These are phyloP conservation scores for Hypomontagnella submonticulosa DNA, from an alignment of 495 filamentous ascomycete genomes.

Conservation along the genomic window DNA sequence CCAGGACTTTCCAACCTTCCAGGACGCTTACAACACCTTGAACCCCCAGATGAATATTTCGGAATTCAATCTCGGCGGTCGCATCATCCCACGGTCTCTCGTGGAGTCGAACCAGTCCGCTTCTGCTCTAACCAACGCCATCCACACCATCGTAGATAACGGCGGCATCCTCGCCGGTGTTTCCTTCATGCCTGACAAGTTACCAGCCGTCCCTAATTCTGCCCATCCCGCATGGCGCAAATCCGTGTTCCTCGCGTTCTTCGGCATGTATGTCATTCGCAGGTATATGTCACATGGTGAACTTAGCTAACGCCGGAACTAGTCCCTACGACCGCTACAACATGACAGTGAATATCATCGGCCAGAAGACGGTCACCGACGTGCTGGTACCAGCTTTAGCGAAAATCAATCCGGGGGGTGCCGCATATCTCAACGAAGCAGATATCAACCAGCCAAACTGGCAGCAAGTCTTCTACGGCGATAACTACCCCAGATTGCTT, in stretches of 20 bases:
- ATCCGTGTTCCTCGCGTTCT: too few relatives aligned
- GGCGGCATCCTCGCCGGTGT: too few relatives aligned
- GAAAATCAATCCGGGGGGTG: conserved; percentile 47
- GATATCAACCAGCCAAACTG: conserved; percentile 43
- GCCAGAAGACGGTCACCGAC: conserved; percentile 61
- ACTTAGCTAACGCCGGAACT: too few relatives aligned
- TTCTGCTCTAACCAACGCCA: conserved; percentile 57
- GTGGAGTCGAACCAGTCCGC: conserved; percentile 55
- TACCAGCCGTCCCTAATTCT: too few relatives aligned
- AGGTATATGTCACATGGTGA: too few relatives aligned
- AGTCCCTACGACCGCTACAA: too few relatives aligned
- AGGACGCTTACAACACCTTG: conserved; percentile 10
- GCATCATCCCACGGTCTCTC: conserved; percentile 64
- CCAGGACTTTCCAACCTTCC: too few relatives aligned
- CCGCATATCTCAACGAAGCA: conserved; percentile 60
- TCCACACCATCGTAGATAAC: too few relatives aligned
- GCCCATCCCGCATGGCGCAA: too few relatives aligned
- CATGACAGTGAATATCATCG: conserved; percentile 47
- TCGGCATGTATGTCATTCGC: too few relatives aligned
- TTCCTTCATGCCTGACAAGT: too few relatives aligned
- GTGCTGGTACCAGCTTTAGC: conserved; percentile 57
- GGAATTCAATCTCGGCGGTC: conserved; percentile 63
- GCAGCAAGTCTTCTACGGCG: conserved; percentile 54
- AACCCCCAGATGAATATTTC: conserved; percentile 53
- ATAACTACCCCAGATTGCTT: conserved; percentile 46